Evolutionary conservation across 805 yeast genomes (phyloP).

Genomic region (Candida peoriensis): DNA sequence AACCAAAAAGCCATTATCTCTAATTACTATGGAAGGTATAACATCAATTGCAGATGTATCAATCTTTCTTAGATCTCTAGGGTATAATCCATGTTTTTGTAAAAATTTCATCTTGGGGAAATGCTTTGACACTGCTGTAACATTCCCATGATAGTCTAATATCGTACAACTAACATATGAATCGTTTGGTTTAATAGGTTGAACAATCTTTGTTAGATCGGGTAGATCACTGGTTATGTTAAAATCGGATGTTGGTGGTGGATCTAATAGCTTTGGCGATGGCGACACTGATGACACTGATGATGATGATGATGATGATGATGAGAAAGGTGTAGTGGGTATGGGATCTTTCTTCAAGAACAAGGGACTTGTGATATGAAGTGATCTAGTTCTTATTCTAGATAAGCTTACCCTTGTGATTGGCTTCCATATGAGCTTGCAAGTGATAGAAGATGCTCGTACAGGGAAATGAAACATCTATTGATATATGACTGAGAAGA

Average conservation of each 20-base stretch:
- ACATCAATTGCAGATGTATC: constrained; percentile 72
- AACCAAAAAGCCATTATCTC: constrained; percentile 71
- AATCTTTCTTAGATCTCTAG: constrained; percentile 82
- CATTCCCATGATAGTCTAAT: constrained; percentile 68
- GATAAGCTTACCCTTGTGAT: too few relatives aligned
- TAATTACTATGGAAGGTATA: constrained; percentile 82
- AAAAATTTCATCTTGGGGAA: constrained; percentile 76
- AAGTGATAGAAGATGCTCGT: too few relatives aligned
- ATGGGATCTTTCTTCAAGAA: neutral
- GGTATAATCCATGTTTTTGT: constrained; percentile 68
- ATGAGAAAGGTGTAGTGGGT: too few relatives aligned
- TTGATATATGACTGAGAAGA: too few relatives aligned
- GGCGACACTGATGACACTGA: too few relatives aligned
- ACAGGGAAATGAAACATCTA: too few relatives aligned
- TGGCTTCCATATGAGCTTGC: too few relatives aligned
- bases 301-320: too few relatives aligned
- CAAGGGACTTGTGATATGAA: too few relatives aligned
- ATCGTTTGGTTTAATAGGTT: constrained; percentile 39
- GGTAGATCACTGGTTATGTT: constrained; percentile 2
- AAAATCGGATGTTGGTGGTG: neutral
- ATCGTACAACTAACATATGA: constrained; percentile 69
- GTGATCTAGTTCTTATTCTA: too few relatives aligned
- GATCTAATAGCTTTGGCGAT: neutral
- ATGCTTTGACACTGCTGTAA: constrained; percentile 71
- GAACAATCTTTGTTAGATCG: constrained; percentile 18